A percentile compares a stretch with the other conserved stretches of the same genome.
These are phyloP conservation scores for Auricularia sp. DNA, from an alignment of 768 basidiomycete genomes.

Conservation along the genomic window DNA sequence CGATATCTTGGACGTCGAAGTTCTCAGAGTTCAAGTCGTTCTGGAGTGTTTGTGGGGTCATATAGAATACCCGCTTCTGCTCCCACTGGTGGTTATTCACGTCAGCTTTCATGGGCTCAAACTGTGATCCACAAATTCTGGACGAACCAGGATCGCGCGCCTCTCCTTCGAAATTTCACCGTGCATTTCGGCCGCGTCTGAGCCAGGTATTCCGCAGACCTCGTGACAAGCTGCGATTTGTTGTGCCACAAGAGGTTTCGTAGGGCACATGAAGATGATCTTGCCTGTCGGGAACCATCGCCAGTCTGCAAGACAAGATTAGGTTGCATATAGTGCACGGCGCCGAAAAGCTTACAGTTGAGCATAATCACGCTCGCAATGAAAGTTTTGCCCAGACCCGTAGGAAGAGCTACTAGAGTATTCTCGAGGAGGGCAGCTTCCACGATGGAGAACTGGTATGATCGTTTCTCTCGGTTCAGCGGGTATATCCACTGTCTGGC, in stretches of 20 bases:
- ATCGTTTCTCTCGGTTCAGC: conserved; percentile 74
- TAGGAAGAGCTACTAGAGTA: conserved; percentile 87
- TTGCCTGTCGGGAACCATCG: conserved; percentile 90
- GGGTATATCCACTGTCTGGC: conserved; percentile 88
- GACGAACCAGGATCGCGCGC: conserved; percentile 52
- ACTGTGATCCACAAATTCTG: conserved; percentile 9
- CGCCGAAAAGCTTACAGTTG: conserved; percentile 50
- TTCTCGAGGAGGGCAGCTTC: conserved; percentile 81
- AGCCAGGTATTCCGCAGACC: conserved; percentile 85
- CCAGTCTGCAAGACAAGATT: conserved; percentile 44
- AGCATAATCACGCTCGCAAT: conserved; percentile 96
- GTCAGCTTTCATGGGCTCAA: too few species aligned
- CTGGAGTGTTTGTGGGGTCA: conserved; percentile 90
- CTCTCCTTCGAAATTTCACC: conserved; percentile 51
- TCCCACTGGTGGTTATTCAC: conserved; percentile 44
- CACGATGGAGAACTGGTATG: conserved; percentile 93
- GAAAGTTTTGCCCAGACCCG: conserved; percentile 96
- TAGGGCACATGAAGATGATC: conserved; percentile 90
- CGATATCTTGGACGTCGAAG: conserved; percentile 70
- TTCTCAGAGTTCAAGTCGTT: conserved; percentile 70
- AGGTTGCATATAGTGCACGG: background rate
- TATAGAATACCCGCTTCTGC: conserved; percentile 82
- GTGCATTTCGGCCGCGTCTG: conserved; percentile 78
- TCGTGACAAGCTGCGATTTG: conserved; percentile 90
- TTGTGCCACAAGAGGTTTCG: conserved; percentile 92